Percentiles rank a stretch among this genome's conserved stretches.
Conservation (phyloP, 2,329 filamentous ascomycete genomes). For the Alternaria panax region DNA sequence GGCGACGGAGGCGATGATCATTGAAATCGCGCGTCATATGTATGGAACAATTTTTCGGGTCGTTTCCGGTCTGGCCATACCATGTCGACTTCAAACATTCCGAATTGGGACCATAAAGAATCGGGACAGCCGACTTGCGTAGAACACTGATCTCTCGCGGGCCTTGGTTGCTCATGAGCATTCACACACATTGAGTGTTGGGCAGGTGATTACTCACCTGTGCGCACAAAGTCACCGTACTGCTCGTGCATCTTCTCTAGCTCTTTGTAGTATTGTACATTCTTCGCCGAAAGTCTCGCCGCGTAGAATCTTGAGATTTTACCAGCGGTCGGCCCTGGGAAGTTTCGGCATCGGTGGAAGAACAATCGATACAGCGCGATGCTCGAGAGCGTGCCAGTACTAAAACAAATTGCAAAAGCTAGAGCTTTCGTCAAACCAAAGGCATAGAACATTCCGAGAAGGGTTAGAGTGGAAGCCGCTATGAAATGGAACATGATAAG, state of each 20-base stretch:
- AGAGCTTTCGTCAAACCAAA: constrained; percentile 16
- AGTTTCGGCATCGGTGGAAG: constrained; percentile 35
- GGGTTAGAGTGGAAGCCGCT: constrained; percentile 13
- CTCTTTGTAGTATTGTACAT: constrained; percentile 40
- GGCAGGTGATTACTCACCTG: constrained; percentile 27
- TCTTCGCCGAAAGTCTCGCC: constrained; percentile 33
- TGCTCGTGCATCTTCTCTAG: constrained; percentile 36
- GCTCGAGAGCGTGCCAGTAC: constrained; percentile 22
- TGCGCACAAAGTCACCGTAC: constrained; percentile 48
- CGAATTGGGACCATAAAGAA: constrained; percentile 33
- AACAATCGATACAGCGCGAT: constrained; percentile 35
- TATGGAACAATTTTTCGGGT: constrained; percentile 29
- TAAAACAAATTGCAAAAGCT: constrained; percentile 19
- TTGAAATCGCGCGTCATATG: constrained; percentile 34
- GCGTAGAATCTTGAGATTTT: constrained; percentile 40
- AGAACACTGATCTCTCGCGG: constrained; percentile 37
- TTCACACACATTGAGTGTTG: not conserved
- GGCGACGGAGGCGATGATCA: constrained; percentile 28
- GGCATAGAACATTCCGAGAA: constrained; percentile 19
- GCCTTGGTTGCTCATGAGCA: constrained; percentile 13
- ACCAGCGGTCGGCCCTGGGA: constrained; percentile 33
- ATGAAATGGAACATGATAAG: constrained; percentile 37
- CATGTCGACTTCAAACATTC: constrained; percentile 37
- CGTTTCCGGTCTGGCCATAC: constrained; percentile 34
- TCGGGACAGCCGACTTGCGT: constrained; percentile 25